phyloP scores from a whole-genome alignment of 78 protist genomes.

The Thecamonas trahens region DNA sequence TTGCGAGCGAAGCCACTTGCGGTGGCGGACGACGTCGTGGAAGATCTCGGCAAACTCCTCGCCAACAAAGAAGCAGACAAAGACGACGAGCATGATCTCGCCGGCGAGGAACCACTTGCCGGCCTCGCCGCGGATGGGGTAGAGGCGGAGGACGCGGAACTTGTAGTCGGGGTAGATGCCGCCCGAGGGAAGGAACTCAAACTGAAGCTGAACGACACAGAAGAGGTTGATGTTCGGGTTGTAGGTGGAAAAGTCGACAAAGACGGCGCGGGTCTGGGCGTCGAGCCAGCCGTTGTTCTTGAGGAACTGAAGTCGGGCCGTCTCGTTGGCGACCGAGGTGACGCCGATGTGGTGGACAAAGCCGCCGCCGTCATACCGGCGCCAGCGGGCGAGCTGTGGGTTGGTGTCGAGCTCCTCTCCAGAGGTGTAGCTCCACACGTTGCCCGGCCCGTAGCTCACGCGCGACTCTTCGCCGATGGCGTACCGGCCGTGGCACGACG shows the following conservation, averaged over 20 bases:
- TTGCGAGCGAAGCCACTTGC: neutral
- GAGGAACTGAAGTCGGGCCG: neutral
- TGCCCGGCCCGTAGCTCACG: too few species aligned
- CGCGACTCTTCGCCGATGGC: too few species aligned
- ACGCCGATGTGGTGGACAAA: neutral
- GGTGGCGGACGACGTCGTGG: neutral
- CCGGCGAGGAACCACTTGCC: neutral
- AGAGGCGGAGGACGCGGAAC: neutral
- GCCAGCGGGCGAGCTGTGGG: neutral
- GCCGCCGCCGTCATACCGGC: neutral
- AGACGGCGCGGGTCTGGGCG: conserved; percentile 21
- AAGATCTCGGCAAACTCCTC: too few species aligned
- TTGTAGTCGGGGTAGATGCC: neutral
- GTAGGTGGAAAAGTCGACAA: conserved; percentile 14
- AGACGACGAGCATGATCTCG: neutral
- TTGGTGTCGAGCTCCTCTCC: neutral
- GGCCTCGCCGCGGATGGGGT: neutral
- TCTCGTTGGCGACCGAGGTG: neutral
- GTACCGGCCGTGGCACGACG: too few species aligned
- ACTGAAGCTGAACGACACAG: neutral
- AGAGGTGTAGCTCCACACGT: too few species aligned
- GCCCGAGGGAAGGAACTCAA: conserved; percentile 19
- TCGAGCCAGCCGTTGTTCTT: conserved; percentile 3
- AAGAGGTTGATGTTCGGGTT: conserved; percentile 15
- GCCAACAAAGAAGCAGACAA: neutral